These are phyloP conservation scores for Lasiodiplodia citricola DNA, from an alignment of 2,329 filamentous ascomycete genomes.

Conservation along the genomic window DNA sequence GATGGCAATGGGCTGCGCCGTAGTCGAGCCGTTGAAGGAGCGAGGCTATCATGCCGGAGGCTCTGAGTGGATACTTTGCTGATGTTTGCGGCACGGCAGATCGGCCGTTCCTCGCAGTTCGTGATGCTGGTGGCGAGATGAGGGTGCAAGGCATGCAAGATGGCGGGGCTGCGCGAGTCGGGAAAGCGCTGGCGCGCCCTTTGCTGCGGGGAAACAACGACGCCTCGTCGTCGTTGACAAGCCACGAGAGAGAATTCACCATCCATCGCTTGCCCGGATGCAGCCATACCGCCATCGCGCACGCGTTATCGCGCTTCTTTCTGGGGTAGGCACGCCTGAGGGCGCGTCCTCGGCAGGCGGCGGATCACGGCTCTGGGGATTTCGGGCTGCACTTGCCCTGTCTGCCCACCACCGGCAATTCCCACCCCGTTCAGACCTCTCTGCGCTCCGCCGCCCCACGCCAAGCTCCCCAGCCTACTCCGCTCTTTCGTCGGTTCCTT, in stretches of 20 bases:
- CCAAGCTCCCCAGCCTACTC: constrained; percentile 16
- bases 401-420: background rate
- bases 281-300: background rate
- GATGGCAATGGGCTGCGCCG: constrained; percentile 2
- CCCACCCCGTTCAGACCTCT: background rate
- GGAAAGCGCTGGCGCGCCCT: background rate
- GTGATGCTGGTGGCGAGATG: background rate
- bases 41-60: background rate
- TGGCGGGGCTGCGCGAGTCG: constrained; percentile 14
- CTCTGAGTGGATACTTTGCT: background rate
- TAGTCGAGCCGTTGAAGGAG: constrained; percentile 3
- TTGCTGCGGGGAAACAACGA: background rate
- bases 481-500: background rate
- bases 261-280: background rate
- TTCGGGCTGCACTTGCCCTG: background rate
- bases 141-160: background rate
- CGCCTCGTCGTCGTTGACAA: background rate
- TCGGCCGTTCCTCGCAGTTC: constrained; percentile 1
- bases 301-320: background rate
- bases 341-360: background rate
- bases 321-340: background rate
- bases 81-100: constrained; percentile 3
- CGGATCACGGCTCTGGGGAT: background rate
- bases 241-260: background rate
- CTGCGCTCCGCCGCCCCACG: constrained; percentile 4